A percentile compares a stretch with the other conserved stretches of the same genome.
Evolutionary conservation across 306 rosid genomes (phyloP).

Genomic region (Rosa rugosa): DNA sequence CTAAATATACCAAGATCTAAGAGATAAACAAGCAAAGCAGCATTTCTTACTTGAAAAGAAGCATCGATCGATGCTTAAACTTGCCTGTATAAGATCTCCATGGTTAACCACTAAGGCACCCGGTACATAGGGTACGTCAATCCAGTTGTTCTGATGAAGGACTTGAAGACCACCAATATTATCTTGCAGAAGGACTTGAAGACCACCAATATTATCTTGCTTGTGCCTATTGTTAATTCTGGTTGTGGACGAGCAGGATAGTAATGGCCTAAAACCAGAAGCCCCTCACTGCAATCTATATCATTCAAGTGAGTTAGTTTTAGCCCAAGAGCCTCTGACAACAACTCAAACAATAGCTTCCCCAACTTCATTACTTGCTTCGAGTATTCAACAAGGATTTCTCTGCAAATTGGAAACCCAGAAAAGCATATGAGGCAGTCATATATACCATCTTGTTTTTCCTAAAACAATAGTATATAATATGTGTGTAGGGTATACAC

Average conservation of each 20-base stretch:
- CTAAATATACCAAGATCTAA: not conserved
- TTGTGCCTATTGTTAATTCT: constrained; percentile 17
- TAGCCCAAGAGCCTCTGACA: constrained; percentile 22
- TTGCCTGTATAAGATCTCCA: constrained; percentile 26
- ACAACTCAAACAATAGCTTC: constrained; percentile 19
- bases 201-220: constrained; percentile 7
- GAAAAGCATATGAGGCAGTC: not conserved
- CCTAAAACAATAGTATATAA: too few species aligned
- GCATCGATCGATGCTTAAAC: not conserved
- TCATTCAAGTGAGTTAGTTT: constrained; percentile 8
- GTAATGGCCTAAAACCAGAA: constrained; percentile 13
- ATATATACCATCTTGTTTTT: not conserved
- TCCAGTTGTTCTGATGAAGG: constrained; percentile 21
- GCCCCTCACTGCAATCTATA: constrained; percentile 24
- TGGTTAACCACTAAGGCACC: constrained; percentile 16
- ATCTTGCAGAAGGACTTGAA: constrained; percentile 54
- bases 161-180: constrained; percentile 56
- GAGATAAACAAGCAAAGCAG: not conserved
- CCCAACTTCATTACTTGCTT: constrained; percentile 38
- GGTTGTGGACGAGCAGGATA: constrained; percentile 32
- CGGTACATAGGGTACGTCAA: not conserved
- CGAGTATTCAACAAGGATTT: constrained; percentile 28
- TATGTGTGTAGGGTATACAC: too few species aligned
- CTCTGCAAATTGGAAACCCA: not conserved
- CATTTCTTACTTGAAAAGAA: constrained; percentile 47